Percentiles rank a stretch among this genome's conserved stretches.
Conservation (phyloP, 2,329 filamentous ascomycete genomes). For the Paracorniculantispora psalliotae region DNA sequence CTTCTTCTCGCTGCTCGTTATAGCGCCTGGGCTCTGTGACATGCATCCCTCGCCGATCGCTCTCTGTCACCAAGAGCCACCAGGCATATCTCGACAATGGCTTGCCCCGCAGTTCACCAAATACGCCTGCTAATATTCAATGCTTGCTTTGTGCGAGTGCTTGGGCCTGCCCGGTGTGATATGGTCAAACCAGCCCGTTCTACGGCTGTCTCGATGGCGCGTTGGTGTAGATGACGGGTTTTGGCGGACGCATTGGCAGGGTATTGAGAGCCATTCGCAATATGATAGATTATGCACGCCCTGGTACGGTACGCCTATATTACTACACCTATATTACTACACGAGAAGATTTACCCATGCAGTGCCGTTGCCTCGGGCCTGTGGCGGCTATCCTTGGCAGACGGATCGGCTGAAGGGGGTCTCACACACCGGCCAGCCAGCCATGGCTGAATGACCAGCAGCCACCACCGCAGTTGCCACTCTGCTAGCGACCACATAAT, state of each 20-base stretch:
- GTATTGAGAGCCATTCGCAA: background rate
- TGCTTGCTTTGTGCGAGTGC: constrained; percentile 5
- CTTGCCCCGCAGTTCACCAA: background rate
- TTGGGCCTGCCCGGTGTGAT: background rate
- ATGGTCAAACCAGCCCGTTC: background rate
- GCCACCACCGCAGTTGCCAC: background rate
- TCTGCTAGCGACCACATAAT: background rate
- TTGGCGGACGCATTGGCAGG: background rate
- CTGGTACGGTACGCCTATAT: background rate
- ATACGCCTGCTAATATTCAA: background rate
- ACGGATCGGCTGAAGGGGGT: background rate
- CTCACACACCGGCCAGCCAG: background rate
- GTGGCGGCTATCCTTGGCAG: background rate
- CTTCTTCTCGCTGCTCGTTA: constrained; percentile 8
- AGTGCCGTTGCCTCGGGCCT: background rate
- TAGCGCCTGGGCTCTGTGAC: background rate
- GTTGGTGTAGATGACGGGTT: background rate
- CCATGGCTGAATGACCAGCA: background rate
- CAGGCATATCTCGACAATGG: background rate
- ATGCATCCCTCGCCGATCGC: constrained; percentile 3
- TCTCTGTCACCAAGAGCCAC: constrained; percentile 4
- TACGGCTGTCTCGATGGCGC: background rate
- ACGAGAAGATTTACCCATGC: background rate
- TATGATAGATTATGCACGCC: background rate
- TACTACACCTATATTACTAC: background rate